These are phyloP conservation scores for carrot (Daucus carota) DNA, from an alignment of 129 eudicot genomes.

Conservation along the genomic window DNA sequence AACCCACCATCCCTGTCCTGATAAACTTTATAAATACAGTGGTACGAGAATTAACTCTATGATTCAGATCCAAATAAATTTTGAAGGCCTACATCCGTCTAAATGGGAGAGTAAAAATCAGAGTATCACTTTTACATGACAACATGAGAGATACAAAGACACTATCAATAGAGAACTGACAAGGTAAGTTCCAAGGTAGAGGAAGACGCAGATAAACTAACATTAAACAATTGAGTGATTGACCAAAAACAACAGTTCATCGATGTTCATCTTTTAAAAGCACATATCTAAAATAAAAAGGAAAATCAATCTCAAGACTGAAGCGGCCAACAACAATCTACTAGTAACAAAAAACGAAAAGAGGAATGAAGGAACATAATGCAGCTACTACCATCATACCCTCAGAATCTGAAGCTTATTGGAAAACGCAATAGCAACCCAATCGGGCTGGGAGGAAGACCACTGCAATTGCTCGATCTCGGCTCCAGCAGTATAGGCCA, in stretches of 20 bases:
- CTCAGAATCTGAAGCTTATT: slow-evolving; percentile 93
- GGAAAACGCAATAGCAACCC: slow-evolving; percentile 97
- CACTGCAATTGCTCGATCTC: slow-evolving; percentile 97
- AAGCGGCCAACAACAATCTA: slow-evolving; percentile 3
- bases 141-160: neutral
- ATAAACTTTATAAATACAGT: too few relatives aligned
- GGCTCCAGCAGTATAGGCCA: slow-evolving; percentile 90
- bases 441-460: slow-evolving; percentile 94
- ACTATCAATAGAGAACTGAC: neutral
- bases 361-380: neutral
- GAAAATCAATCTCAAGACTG: neutral
- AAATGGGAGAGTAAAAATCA: neutral
- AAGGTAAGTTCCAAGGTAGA: neutral
- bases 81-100: neutral
- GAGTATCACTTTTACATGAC: neutral
- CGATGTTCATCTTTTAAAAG: neutral
- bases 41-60: neutral
- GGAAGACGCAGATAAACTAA: neutral
- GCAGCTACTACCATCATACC: slow-evolving; percentile 41
- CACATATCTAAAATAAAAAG: neutral
- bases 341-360: neutral
- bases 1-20: neutral
- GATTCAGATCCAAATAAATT: neutral
- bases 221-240: neutral
- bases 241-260: neutral